These are phyloP conservation scores for Echinochloa phyllopogon DNA, from an alignment of 176 grass and related monocot genomes.

Conservation along the genomic window DNA sequence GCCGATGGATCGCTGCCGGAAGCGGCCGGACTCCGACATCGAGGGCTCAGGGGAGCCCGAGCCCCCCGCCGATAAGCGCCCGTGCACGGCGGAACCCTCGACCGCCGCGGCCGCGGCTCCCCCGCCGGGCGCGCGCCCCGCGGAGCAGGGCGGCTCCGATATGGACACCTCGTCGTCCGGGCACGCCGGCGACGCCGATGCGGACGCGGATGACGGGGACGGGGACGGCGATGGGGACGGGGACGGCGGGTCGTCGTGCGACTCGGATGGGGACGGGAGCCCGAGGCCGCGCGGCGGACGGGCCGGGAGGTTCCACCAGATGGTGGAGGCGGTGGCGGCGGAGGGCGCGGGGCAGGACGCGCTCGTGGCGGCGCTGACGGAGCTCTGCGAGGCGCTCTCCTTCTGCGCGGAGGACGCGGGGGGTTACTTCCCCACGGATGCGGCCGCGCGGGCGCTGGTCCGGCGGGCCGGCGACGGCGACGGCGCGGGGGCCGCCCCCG, in stretches of 20 bases:
- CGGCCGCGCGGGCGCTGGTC: slow-evolving; percentile 69
- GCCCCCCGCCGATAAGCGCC: slow-evolving; percentile 82
- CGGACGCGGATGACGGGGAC: slow-evolving; percentile 24
- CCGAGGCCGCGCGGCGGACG: slow-evolving; percentile 36
- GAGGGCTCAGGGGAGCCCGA: slow-evolving; percentile 52
- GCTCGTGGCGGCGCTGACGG: slow-evolving; percentile 58
- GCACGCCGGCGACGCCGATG: slow-evolving; percentile 47
- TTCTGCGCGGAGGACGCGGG: slow-evolving; percentile 76
- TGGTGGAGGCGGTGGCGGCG: slow-evolving; percentile 64
- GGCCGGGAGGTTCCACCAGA: slow-evolving; percentile 54
- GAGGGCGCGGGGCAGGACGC: slow-evolving; percentile 47
- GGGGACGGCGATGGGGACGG: slow-evolving; percentile 26
- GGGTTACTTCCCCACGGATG: slow-evolving; percentile 66
- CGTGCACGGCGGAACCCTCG: slow-evolving; percentile 69
- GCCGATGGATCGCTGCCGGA: slow-evolving; percentile 91
- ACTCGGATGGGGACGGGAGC: slow-evolving; percentile 57
- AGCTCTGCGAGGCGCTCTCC: slow-evolving; percentile 95
- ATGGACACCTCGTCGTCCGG: slow-evolving; percentile 74
- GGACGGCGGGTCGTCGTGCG: slow-evolving; percentile 57
- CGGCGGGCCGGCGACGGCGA: slow-evolving; percentile 45
- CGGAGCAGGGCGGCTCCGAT: slow-evolving; percentile 46
- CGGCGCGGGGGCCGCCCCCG: slow-evolving; percentile 42
- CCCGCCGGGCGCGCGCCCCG: not conserved
- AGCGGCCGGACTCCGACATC: slow-evolving; percentile 71
- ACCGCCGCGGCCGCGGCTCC: slow-evolving; percentile 24